phyloP scores from a whole-genome alignment of 768 basidiomycete species.

The Mycena rosella region DNA sequence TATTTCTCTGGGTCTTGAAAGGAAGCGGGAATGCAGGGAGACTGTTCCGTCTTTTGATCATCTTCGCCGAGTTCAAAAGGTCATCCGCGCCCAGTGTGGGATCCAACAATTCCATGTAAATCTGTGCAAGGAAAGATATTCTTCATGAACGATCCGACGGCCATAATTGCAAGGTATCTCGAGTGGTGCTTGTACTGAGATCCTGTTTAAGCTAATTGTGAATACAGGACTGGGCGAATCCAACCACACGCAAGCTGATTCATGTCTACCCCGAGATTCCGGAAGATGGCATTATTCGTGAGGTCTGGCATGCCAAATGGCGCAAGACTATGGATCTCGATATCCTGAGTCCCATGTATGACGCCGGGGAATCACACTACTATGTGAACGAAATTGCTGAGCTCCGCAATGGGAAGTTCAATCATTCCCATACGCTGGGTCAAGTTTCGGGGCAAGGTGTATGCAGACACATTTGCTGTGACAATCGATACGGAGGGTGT shows the following conservation, averaged over 20 bases:
- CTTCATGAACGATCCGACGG: constrained; percentile 25
- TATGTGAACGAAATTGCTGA: constrained; percentile 25
- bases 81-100: constrained; percentile 13
- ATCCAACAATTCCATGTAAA: too few species aligned
- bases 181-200: too few species aligned
- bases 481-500: neutral
- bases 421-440: too few species aligned
- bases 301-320: constrained; percentile 24
- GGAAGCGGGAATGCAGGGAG: neutral
- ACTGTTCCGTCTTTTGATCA: constrained; percentile 28
- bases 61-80: constrained; percentile 13
- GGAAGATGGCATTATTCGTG: constrained; percentile 5
- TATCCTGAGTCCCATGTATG: constrained; percentile 26
- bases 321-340: constrained; percentile 18
- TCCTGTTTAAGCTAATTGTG: neutral
- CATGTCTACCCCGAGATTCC: constrained; percentile 20
- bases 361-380: constrained; percentile 5
- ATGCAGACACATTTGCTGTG: constrained; percentile 21
- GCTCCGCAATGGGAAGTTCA: too few species aligned
- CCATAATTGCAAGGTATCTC: constrained; percentile 20
- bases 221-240: constrained; percentile 13
- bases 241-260: neutral
- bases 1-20: too few species aligned
- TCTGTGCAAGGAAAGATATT: too few species aligned
- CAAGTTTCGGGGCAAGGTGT: neutral